These are phyloP conservation scores for Henckelia pumila DNA, from an alignment of 257 asterid genomes.

Conservation along the genomic window DNA sequence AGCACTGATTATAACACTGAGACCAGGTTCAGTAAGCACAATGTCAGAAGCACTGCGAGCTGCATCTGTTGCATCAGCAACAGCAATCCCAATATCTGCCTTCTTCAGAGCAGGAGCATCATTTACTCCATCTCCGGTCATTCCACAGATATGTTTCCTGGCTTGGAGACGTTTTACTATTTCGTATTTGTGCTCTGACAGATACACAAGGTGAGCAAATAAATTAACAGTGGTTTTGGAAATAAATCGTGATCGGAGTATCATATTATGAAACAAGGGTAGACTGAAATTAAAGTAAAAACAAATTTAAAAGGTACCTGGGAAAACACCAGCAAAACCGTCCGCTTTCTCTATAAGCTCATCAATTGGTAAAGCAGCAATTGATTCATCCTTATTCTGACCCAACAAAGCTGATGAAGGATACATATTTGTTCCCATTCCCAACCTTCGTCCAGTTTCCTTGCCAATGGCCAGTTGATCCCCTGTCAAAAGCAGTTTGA, in stretches of 20 bases:
- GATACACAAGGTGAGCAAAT: too few species aligned
- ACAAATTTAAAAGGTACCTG: slow-evolving; percentile 44
- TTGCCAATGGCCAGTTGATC: slow-evolving; percentile 97
- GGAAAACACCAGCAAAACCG: slow-evolving; percentile 98
- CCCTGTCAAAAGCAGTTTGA: slow-evolving; percentile 39
- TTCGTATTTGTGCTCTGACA: slow-evolving; percentile 90
- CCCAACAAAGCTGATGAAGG: slow-evolving; percentile 96
- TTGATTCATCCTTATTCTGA: slow-evolving; percentile 89
- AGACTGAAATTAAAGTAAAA: too few species aligned
- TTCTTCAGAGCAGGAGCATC: slow-evolving; percentile 97
- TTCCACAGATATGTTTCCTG: slow-evolving; percentile 93
- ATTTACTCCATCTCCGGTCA: slow-evolving; percentile 98
- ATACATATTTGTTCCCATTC: slow-evolving; percentile 99
- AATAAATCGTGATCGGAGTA: too few species aligned
- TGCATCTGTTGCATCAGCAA: slow-evolving; percentile 98
- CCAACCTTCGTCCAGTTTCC: slow-evolving; percentile 93
- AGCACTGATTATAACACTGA: slow-evolving; percentile 94
- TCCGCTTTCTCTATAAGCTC: slow-evolving; percentile 98
- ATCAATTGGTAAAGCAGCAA: slow-evolving; percentile 81
- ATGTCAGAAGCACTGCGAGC: slow-evolving; percentile 99
- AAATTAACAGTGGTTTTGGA: too few species aligned
- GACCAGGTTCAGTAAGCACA: slow-evolving; percentile 97
- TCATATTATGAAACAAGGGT: too few species aligned
- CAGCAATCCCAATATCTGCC: slow-evolving; percentile 98
- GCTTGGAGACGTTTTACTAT: slow-evolving; percentile 97